Evolutionary conservation across 129 eudicot genomes (phyloP).

Genomic region (Logfia minima): DNA sequence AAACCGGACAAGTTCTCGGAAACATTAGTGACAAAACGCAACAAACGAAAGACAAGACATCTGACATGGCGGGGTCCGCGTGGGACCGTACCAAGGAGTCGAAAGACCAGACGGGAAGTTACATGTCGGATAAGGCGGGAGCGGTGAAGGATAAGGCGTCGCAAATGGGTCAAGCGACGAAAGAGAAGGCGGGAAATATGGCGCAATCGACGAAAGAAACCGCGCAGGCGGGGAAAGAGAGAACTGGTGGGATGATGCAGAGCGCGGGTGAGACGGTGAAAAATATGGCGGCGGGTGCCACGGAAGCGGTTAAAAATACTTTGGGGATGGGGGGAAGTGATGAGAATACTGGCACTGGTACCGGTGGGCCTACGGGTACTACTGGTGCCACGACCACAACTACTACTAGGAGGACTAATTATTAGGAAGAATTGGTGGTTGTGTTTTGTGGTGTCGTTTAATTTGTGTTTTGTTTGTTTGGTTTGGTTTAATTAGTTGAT

Average conservation of each 20-base stretch:
- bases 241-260: slow-evolving; percentile 52
- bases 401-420: slow-evolving; percentile 20
- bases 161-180: slow-evolving; percentile 54
- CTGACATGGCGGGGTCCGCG: slow-evolving; percentile 40
- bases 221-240: slow-evolving; percentile 60
- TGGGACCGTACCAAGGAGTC: slow-evolving; percentile 36
- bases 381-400: background rate
- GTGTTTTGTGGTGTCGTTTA: background rate
- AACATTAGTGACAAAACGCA: slow-evolving; percentile 46
- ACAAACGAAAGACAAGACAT: slow-evolving; percentile 48
- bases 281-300: slow-evolving; percentile 62
- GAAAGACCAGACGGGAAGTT: slow-evolving; percentile 56
- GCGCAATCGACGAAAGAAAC: slow-evolving; percentile 52
- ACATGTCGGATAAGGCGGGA: slow-evolving; percentile 45
- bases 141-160: slow-evolving; percentile 43
- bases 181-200: slow-evolving; percentile 58
- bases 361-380: background rate
- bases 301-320: slow-evolving; percentile 62
- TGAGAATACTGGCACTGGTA: slow-evolving; percentile 6
- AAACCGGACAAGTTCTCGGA: slow-evolving; percentile 44
- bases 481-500: background rate
- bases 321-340: slow-evolving; percentile 46
- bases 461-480: background rate
- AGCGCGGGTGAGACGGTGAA: slow-evolving; percentile 58
- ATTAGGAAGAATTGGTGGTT: background rate